Evolutionary conservation across 2,329 filamentous ascomycete genomes (phyloP), one percentile per base, ranked within the genome.

Genomic region (Aspergillus tamarii): DNA sequence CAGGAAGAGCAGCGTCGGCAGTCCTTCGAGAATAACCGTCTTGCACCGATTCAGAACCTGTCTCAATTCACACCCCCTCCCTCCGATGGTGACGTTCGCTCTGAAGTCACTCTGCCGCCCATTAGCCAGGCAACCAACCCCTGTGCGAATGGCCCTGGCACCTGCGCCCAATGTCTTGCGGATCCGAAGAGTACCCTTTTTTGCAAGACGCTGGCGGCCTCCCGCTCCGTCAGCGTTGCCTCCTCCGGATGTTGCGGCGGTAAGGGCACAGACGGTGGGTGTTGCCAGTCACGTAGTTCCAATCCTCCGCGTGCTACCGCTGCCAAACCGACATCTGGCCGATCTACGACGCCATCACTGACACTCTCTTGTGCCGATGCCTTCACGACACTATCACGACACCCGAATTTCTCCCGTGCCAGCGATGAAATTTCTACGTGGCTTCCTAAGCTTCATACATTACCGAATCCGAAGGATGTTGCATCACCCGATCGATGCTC

Each of bases 101-200:
- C 83, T 1, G 83, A 87, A 9, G 76, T 85, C 64, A 85, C 74
- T 26, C 68, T 81, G 9, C 74, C 74, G 5, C 72, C 76, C n/a
- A 73, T 77, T 63, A 74, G 68, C 64, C 66, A 77, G 65, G 70
- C 77, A 11, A 74, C 76, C 26, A 81, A 79, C 54, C 74, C 78
- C 54, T 83, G 90, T 30, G 83, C 86, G 43, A 89, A 89, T 59
- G 91, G 91, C 0, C 92, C 92, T 0, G 92, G 92, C 11, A 91
- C 89, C 19, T 95, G 92, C 73, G 86, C 89, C 4, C 91, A 94
- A 78, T 95, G 92, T 74, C 84, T 90, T 64, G 83, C 87, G 2
- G 91, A 94, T 73, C 91, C 92, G 21, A 89, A 90, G 73, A 92
- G 91, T 3, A 92, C 91, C 1, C 86, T 94, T 43, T 95, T 95